A percentile compares a stretch with the other conserved stretches of the same genome.
Conservation (phyloP, 805 yeast genomes). For the Yamadazyma kitorensis region DNA sequence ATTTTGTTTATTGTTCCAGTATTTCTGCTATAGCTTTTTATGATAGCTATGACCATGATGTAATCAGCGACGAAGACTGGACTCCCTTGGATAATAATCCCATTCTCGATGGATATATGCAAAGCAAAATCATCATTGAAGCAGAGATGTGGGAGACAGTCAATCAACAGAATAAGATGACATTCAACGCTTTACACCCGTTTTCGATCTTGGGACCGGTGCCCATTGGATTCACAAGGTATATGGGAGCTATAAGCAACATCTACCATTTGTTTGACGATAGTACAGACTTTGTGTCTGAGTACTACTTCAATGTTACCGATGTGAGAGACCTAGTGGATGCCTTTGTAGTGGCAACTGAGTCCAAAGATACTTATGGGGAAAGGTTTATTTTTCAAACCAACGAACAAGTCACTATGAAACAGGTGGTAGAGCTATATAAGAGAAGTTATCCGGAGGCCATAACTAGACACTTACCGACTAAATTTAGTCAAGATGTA, state of each 20-base stretch:
- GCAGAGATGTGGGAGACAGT: constrained; percentile 8
- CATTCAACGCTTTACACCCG: constrained; percentile 6
- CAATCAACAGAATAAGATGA: constrained; percentile 1
- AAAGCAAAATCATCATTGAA: constrained; percentile 11
- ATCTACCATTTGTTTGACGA: constrained; percentile 1
- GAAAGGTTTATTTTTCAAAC: constrained; percentile 5
- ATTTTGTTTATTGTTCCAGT: constrained; percentile 8
- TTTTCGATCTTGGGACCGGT: constrained; percentile 9
- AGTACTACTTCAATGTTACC: constrained; percentile 2
- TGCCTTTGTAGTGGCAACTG: constrained; percentile 5
- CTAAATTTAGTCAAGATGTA: not conserved
- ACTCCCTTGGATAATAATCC: constrained; percentile 2
- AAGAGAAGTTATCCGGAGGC: constrained; percentile 3
- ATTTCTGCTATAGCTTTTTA: constrained; percentile 1
- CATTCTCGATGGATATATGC: constrained; percentile 6
- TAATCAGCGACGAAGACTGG: constrained; percentile 4
- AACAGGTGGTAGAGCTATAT: not conserved
- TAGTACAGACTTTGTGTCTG: not conserved
- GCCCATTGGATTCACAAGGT: constrained; percentile 6
- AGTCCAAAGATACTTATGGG: constrained; percentile 3
- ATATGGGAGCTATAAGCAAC: constrained; percentile 1
- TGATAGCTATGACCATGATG: not conserved
- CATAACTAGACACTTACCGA: constrained; percentile 5
- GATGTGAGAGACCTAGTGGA: constrained; percentile 9
- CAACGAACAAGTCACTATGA: not conserved